Base-by-base conservation (phyloP, 192 early-diverging fungal species). In the Umbelopsis sp. region DNA sequence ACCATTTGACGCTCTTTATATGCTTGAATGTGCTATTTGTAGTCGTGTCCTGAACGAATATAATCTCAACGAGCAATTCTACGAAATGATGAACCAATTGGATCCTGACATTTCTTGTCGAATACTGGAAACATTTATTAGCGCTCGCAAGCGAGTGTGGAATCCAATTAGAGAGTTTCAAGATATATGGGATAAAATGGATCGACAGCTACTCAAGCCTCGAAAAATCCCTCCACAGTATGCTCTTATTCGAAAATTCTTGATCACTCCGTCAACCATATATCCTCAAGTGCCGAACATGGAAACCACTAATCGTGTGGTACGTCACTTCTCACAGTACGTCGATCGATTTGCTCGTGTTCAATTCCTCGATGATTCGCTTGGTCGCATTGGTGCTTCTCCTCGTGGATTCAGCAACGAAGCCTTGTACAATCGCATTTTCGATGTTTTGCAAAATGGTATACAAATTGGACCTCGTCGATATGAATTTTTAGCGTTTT, bases 251-350 rank as follows among this genome's bases (percentile, higher is more conserved):
- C 73, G 86, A 0, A 89, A 88, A 65, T 69, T 87, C 1, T 71
- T 91, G n/a, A 77, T 94, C 6, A 92, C 93, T 0, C 93, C 93
- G 0, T 88, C 91, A 1, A 81, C 80, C 2, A 75, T 91, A 20
- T 89, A 91, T 74, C 73, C 91, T n/a, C 81, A 84, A 14, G 85
- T 88, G 0, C 89, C 88, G 0, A 81, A 86, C 0, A 77, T 90
- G 31, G 93, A 94, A 67, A 86, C 87, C 0, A 82, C 87, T n/a
- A 94, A 94, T 74, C 85, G 93, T 20, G 82, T 92, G n/a, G 74
- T 92, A 3, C 86, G 93, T 3, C 80, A 88, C 24, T 90, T 83
- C 76, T 56, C 65, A 9, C 43, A 77, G 0, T 72, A 84, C 16
- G 41, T 74, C 12, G 83, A 91, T 29, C 79, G 85, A 12, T 94